Conservation (phyloP, 1,284 basidiomycete genomes). For the Cystobasidium sp. region DNA sequence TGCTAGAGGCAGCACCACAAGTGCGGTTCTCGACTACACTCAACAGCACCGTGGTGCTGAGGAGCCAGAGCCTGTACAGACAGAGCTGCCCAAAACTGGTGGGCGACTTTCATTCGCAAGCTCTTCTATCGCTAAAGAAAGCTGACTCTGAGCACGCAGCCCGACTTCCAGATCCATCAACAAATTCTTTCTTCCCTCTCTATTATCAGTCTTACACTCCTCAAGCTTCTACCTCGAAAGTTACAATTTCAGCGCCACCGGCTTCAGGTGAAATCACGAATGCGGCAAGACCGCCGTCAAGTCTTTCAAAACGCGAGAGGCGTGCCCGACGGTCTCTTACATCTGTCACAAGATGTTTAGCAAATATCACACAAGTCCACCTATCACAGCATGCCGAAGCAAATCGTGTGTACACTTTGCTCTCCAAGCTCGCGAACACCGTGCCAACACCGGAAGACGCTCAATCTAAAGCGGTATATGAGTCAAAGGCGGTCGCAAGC, state of each 20-base stretch:
- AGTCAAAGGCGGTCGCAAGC: too few species aligned
- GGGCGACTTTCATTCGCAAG: too few species aligned
- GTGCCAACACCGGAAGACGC: neutral
- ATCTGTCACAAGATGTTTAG: neutral
- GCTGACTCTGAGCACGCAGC: too few species aligned
- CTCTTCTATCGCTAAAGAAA: too few species aligned
- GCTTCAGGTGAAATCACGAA: neutral
- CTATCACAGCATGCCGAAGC: neutral
- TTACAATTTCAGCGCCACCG: neutral
- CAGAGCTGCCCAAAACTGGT: neutral
- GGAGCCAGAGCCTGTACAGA: neutral
- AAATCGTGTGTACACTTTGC: neutral
- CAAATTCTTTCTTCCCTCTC: conserved; percentile 6
- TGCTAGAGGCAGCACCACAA: neutral
- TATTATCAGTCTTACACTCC: conserved; percentile 2
- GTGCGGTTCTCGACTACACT: neutral
- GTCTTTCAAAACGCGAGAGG: neutral
- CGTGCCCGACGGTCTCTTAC: neutral
- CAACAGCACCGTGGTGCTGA: neutral
- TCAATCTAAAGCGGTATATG: too few species aligned
- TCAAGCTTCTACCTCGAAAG: conserved; percentile 10
- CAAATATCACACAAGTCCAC: neutral
- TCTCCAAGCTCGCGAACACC: neutral
- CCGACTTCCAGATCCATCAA: neutral
- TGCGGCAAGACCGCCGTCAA: neutral